Percentiles rank a stretch among this genome's conserved stretches.
phyloP scores from a whole-genome alignment of 768 basidiomycete genomes.

The Tremella mesenterica region DNA sequence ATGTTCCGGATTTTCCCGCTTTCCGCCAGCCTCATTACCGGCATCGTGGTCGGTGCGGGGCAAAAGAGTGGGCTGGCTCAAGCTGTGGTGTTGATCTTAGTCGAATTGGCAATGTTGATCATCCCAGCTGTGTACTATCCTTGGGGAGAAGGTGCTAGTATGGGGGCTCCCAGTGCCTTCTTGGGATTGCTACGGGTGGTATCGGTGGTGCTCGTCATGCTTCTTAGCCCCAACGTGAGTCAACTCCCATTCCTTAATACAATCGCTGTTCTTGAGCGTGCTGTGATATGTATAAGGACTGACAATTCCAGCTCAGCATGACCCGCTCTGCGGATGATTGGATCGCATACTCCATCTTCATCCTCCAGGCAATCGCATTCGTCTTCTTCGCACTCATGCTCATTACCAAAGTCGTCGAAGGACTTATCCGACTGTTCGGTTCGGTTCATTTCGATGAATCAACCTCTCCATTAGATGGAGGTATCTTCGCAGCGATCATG shows the following conservation, averaged over 20 bases:
- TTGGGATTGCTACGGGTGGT: conserved; percentile 86
- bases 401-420: conserved; percentile 74
- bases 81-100: conserved; percentile 76
- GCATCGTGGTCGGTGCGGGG: conserved; percentile 76
- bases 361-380: conserved; percentile 70
- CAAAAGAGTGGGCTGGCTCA: conserved; percentile 86
- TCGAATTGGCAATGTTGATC: conserved; percentile 77
- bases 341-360: conserved; percentile 86
- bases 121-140: conserved; percentile 90
- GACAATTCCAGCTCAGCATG: conserved; percentile 63
- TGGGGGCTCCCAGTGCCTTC: conserved; percentile 91
- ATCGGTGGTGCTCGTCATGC: conserved; percentile 78
- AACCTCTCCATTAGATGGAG: conserved; percentile 68
- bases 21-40: conserved; percentile 70
- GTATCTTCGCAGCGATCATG: conserved; percentile 61
- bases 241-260: too few relatives aligned
- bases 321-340: conserved; percentile 73
- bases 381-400: conserved; percentile 75
- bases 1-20: conserved; percentile 77
- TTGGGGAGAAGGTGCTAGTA: conserved; percentile 92
- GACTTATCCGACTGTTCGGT: conserved; percentile 64
- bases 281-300: conserved; percentile 8
- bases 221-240: conserved; percentile 78
- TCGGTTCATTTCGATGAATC: conserved; percentile 76
- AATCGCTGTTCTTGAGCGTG: conserved; percentile 5